These are phyloP conservation scores for Dactylellina leptospora DNA, from an alignment of 2,329 filamentous ascomycete species.

Conservation along the genomic window DNA sequence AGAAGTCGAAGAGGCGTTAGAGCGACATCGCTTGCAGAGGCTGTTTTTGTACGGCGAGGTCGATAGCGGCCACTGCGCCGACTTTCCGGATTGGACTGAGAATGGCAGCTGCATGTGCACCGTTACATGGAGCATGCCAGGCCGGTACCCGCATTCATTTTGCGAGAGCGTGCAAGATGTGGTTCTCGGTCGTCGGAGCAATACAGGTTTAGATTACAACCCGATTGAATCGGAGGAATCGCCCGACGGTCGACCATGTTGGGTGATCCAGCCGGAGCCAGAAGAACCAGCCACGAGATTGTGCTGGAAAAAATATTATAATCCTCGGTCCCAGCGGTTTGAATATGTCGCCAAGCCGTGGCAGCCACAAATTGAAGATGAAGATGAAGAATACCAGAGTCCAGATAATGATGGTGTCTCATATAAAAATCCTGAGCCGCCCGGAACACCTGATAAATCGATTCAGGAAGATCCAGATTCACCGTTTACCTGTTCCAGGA, in stretches of 20 bases:
- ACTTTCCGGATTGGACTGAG: conserved; percentile 21
- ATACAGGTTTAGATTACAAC: neutral
- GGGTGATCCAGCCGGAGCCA: conserved; percentile 18
- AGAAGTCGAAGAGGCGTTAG: neutral
- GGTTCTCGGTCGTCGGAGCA: neutral
- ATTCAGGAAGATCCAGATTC: neutral
- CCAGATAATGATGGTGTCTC: neutral
- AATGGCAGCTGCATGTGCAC: conserved; percentile 45
- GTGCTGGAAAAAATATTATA: conserved; percentile 32
- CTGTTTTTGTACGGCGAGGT: conserved; percentile 26
- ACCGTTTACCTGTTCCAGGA: conserved; percentile 25
- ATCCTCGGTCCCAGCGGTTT: conserved; percentile 8
- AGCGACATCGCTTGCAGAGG: neutral
- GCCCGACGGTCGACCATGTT: conserved; percentile 18
- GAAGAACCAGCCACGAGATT: conserved; percentile 10
- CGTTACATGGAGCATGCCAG: conserved; percentile 37
- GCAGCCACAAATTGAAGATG: neutral
- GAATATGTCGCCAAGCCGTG: conserved; percentile 34
- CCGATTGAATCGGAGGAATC: neutral
- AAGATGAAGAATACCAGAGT: neutral
- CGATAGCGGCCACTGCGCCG: conserved; percentile 35
- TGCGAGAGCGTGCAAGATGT: conserved; percentile 19
- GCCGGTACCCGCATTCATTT: conserved; percentile 29
- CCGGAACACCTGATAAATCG: neutral
- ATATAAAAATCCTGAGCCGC: neutral